Evolutionary conservation across 2,329 filamentous ascomycete species (phyloP), one percentile per base, ranked within the genome.

Genomic region (Hymenoscyphus repandus): DNA sequence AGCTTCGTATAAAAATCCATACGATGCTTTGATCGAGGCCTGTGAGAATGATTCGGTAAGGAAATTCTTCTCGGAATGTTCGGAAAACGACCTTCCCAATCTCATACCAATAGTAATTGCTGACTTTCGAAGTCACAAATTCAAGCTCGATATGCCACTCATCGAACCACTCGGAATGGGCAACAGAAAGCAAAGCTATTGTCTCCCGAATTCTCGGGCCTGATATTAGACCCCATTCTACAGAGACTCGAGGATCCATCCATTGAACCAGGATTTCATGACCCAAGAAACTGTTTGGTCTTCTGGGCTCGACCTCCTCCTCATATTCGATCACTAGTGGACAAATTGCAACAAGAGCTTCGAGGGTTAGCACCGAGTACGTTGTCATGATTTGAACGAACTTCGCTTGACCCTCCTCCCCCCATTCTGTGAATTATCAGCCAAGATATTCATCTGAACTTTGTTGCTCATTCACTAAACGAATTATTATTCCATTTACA

Each of bases 221-320:
- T 95, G 61, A 80, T 80, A 44, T 77, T 92, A 46, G 92, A 97
- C 64, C 81, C 84, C 1, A 83, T 89, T 49, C 76, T 96, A 1
- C 72, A 83, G 45, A 83, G 84, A 49, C 71, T 96, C 31, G 78
- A 85, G 58, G 76, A 84, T 39, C 78, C 78, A 1, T 69, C 76
- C 1, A 70, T 85, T 33, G 77, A 88, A 56, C 84, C 83, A 1
- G 81, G 80, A 1, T 95, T 86, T 65, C 67, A 74, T 46, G 92
- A 97, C 65, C 79, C 81, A 38, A 76, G 92, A 37, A 78, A 96
- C 63, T 95, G 91, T 65, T 74, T 96, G 10, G 88, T 90, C 0
- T 84, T 96, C 64, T 96, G 90, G 90, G 89, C 88, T 3, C 77
- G 91, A 6, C 92, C 92, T 13, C 87, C 91, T 0, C 70, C 80